phyloP scores from a whole-genome alignment of 202 grass and related monocot species.

The Setaria viridis region DNA sequence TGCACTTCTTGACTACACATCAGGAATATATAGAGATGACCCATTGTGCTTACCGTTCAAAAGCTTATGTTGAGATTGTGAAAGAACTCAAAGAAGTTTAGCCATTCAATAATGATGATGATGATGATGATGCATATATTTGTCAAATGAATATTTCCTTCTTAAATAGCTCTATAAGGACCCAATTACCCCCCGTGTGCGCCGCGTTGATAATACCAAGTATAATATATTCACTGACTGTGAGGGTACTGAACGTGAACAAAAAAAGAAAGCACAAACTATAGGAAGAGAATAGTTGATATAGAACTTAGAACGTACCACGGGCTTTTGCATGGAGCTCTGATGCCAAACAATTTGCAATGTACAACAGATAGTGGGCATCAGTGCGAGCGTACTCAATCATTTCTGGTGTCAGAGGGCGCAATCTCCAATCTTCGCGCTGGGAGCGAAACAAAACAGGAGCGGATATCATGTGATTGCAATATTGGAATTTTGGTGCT shows the following conservation, averaged over 20 bases:
- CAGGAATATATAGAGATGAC: slow-evolving; percentile 25
- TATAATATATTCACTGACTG: not conserved
- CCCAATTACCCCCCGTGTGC: too few species aligned
- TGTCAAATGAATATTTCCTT: slow-evolving; percentile 4
- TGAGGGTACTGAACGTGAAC: slow-evolving; percentile 27
- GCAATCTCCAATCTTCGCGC: slow-evolving; percentile 96
- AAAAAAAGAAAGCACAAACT: not conserved
- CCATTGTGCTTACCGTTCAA: slow-evolving; percentile 18
- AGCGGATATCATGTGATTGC: not conserved
- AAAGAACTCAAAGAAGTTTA: slow-evolving; percentile 32
- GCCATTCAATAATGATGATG: not conserved
- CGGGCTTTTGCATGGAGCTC: slow-evolving; percentile 68
- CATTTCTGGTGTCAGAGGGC: slow-evolving; percentile 81
- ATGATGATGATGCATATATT: not conserved
- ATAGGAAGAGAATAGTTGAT: slow-evolving; percentile 4
- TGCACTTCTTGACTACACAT: slow-evolving; percentile 29
- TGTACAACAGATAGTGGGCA: slow-evolving; percentile 90
- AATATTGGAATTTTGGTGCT: not conserved
- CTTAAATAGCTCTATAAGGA: slow-evolving; percentile 1
- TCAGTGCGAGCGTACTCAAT: slow-evolving; percentile 82
- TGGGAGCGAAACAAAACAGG: slow-evolving; percentile 41
- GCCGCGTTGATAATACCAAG: not conserved
- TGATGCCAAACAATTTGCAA: slow-evolving; percentile 78
- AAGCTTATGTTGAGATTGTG: slow-evolving; percentile 15
- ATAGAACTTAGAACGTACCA: slow-evolving; percentile 60